Base-by-base conservation (phyloP, 163 green algal genomes). In the Scenedesmus sp. region DNA sequence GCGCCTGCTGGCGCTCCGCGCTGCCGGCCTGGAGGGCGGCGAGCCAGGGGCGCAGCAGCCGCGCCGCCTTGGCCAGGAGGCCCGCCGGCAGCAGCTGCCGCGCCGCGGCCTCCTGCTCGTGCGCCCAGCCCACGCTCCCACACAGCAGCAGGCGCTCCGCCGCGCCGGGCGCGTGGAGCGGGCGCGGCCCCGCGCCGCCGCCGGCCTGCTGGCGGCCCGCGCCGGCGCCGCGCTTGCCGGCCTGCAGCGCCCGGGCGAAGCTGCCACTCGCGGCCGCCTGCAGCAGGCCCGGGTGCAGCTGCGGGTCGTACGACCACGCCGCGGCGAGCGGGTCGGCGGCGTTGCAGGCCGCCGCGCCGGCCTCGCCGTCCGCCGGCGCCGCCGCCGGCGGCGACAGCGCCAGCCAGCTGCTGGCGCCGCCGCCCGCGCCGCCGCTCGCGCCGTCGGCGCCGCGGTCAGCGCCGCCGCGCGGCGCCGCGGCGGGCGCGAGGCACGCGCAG, bases 401-500 rank as follows among this genome's bases (percentile, higher is more conserved):
- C 7, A 47, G 39, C 39, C 7, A 47, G 28, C 28, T 64, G 56
- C 28, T 58, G 50, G 20, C 14, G 50, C 50, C 26, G 65, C 29
- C 29, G 26, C 22, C 26, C 51, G 22, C 3, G 3, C 3, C 1
- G 45, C 9, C 57, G 24, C 10, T 28, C 42, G 15, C 44, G 20
- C 22, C 42, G 48, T 28, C 48, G 39, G 24, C 63, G 51, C 18
- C 71, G 42, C 63, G 53, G 51, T 39, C 24, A 42, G 29, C 28
- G 51, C 31, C 42, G 77, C 20, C 47, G 0, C 29, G 13, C 28
- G 60, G 18, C 26, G 34, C 18, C 26, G 34, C 22, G 20, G 65
- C 50, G n/a, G 81, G 63, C 9, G 22, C 33, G 2, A 81, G 24
- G 77, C 76, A 83, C 10, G 28, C 29, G 80, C 80, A 86, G 33